phyloP scores from a whole-genome alignment of 192 early-diverging fungal species.

The Coemansia sp. region DNA sequence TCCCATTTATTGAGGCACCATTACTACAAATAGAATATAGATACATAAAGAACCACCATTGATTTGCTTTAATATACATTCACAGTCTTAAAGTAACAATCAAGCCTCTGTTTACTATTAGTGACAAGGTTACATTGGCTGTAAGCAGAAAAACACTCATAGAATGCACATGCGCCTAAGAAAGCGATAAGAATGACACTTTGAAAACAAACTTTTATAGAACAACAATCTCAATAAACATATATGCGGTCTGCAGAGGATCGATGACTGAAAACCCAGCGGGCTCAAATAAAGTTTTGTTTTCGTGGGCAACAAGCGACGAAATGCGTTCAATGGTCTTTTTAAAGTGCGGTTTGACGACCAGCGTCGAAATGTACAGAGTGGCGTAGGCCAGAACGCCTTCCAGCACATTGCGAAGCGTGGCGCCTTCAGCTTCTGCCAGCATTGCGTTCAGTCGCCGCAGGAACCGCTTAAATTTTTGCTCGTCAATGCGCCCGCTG shows the following conservation, averaged over 20 bases:
- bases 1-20: too few relatives aligned
- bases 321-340: slow-evolving; percentile 39
- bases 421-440: slow-evolving; percentile 51
- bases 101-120: too few relatives aligned
- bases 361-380: slow-evolving; percentile 53
- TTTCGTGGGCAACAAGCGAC: slow-evolving; percentile 29
- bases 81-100: too few relatives aligned
- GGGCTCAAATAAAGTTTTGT: slow-evolving; percentile 47
- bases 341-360: slow-evolving; percentile 44
- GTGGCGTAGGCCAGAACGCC: slow-evolving; percentile 54
- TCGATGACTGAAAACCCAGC: slow-evolving; percentile 44
- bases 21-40: too few relatives aligned
- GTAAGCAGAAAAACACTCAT: too few relatives aligned
- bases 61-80: too few relatives aligned
- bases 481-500: slow-evolving; percentile 43
- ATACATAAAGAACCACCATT: too few relatives aligned
- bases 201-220: slow-evolving; percentile 5
- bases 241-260: slow-evolving; percentile 54
- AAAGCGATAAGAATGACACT: too few relatives aligned
- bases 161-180: too few relatives aligned
- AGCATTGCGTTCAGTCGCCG: slow-evolving; percentile 43
- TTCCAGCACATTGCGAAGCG: slow-evolving; percentile 49
- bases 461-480: slow-evolving; percentile 42
- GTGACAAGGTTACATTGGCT: too few relatives aligned
- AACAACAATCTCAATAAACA: slow-evolving; percentile 53